phyloP scores from a whole-genome alignment of 2,329 filamentous ascomycete species.

The Colletotrichum godetiae region DNA sequence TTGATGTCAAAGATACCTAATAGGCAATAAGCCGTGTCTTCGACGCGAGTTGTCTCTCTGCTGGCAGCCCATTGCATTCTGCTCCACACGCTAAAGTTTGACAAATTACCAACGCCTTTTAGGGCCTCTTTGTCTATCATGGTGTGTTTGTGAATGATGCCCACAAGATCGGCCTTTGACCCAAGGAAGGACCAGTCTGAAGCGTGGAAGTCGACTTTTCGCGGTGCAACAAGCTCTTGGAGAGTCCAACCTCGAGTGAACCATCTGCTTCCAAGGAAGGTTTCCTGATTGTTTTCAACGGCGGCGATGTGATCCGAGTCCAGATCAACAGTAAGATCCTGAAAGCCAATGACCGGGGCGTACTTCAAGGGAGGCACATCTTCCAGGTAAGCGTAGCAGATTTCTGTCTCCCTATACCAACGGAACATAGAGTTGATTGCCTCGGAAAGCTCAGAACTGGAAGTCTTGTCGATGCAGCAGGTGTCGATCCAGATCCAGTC shows the following conservation, averaged over 20 bases:
- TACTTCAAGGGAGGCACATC: background rate
- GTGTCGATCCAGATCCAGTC: conserved; percentile 9
- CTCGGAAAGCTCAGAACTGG: background rate
- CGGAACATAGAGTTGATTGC: conserved; percentile 6
- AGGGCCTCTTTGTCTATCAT: too few relatives aligned
- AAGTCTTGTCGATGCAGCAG: conserved; percentile 1
- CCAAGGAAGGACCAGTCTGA: too few relatives aligned
- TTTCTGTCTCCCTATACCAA: background rate
- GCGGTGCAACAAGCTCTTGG: background rate
- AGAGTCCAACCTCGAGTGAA: background rate
- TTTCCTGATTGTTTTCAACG: too few relatives aligned
- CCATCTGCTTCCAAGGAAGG: background rate
- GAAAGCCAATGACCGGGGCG: background rate
- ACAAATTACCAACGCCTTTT: too few relatives aligned
- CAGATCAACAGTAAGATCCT: background rate
- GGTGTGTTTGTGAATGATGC: too few relatives aligned
- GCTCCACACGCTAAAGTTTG: too few relatives aligned
- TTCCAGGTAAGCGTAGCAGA: background rate
- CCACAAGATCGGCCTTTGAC: too few relatives aligned
- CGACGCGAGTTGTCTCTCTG: background rate
- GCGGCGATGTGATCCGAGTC: too few relatives aligned
- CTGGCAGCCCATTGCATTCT: too few relatives aligned
- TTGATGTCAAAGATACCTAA: background rate
- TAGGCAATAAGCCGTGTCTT: background rate
- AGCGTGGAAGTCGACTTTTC: too few relatives aligned